Evolutionary conservation across 768 basidiomycete species (phyloP).

Genomic region (Kwoniella shandongensis): DNA sequence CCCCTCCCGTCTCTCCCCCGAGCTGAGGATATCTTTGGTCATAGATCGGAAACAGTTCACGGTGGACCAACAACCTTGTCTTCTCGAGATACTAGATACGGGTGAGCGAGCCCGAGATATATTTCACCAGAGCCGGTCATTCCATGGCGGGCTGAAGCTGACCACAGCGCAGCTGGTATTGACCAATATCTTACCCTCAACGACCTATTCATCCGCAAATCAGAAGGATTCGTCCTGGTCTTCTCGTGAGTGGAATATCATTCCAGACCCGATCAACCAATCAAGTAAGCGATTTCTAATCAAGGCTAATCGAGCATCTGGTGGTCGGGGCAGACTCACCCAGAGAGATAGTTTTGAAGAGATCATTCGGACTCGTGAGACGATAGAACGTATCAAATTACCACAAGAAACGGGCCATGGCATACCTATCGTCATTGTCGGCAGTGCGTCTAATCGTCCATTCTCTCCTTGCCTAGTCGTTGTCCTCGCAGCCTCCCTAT

Average conservation of each 20-base stretch:
- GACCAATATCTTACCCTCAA: slow-evolving; percentile 32
- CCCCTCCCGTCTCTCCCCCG: no score
- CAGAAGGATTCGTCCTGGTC: slow-evolving; percentile 46
- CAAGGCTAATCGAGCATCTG: no score
- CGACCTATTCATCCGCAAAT: slow-evolving; percentile 34
- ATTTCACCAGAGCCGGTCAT: no score
- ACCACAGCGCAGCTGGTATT: slow-evolving; percentile 24
- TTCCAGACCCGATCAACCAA: slow-evolving; percentile 1
- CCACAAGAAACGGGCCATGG: slow-evolving; percentile 55
- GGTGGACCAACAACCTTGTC: slow-evolving; percentile 29
- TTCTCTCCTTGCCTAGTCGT: no score
- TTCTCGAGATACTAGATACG: slow-evolving; percentile 35
- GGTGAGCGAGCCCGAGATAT: slow-evolving; percentile 11
- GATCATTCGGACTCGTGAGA: slow-evolving; percentile 74
- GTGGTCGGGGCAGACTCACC: slow-evolving; percentile 76
- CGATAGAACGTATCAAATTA: slow-evolving; percentile 78
- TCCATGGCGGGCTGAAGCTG: no score
- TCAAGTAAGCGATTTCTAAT: no score
- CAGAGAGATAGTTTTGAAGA: slow-evolving; percentile 79
- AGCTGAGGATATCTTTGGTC: no score
- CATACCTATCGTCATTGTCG: slow-evolving; percentile 80
- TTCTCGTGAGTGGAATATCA: slow-evolving; percentile 57
- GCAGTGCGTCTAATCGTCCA: slow-evolving; percentile 72
- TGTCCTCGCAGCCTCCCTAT: background rate
- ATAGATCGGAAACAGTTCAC: slow-evolving; percentile 33